phyloP scores from a whole-genome alignment of 257 asterid genomes.

The Solanum etuberosum region DNA sequence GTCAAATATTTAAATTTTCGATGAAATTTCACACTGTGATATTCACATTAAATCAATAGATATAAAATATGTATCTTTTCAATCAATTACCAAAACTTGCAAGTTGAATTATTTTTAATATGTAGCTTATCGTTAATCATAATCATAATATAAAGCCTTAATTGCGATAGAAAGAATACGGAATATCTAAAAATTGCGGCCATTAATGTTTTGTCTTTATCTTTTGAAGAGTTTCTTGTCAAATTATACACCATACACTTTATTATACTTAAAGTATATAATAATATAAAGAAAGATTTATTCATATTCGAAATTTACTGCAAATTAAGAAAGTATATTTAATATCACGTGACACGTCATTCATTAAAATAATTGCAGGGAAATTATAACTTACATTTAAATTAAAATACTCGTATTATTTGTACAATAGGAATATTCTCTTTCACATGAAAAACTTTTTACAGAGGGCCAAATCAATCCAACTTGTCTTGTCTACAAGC shows the following conservation, averaged over 20 bases:
- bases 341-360: background rate
- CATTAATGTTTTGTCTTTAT: background rate
- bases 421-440: background rate
- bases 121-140: background rate
- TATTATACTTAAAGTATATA: background rate
- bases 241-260: background rate
- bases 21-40: background rate
- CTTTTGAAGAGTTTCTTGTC: background rate
- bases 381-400: background rate
- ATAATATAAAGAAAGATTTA: background rate
- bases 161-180: background rate
- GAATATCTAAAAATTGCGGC: conserved; percentile 5
- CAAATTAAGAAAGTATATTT: background rate
- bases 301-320: background rate
- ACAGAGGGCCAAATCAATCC: background rate
- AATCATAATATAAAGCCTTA: background rate
- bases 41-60: background rate
- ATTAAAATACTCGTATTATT: background rate
- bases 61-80: background rate
- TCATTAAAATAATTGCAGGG: background rate
- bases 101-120: background rate
- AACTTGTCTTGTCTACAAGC: background rate
- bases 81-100: background rate
- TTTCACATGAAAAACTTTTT: background rate
- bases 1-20: background rate